Evolutionary conservation across 1,284 basidiomycete genomes (phyloP).

Genomic region (Malassezia slooffiae): DNA sequence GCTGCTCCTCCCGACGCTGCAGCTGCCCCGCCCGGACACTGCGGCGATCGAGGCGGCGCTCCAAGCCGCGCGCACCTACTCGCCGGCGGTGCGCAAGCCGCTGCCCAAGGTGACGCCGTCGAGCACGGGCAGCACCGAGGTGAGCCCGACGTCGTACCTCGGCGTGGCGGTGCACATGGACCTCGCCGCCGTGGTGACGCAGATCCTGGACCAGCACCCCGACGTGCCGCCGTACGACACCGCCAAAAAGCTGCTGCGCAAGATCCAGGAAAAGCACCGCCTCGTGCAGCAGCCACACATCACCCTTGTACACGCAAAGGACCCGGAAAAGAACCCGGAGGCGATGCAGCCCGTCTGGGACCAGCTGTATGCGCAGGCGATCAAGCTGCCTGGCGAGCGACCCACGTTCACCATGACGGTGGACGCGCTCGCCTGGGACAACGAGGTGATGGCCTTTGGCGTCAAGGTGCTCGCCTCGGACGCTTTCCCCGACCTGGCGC

Average conservation of each 20-base stretch:
- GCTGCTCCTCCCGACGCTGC: conserved; percentile 12
- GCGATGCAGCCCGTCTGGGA: conserved; percentile 42
- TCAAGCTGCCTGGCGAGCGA: conserved; percentile 22
- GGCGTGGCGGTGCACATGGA: conserved; percentile 29
- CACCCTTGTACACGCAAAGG: conserved; percentile 62
- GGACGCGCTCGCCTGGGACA: conserved; percentile 50
- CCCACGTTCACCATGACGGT: conserved; percentile 56
- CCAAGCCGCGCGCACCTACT: background rate
- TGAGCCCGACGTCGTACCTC: conserved; percentile 23
- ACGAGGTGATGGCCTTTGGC: conserved; percentile 50
- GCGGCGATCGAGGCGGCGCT: conserved; percentile 15
- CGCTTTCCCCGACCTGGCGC: conserved; percentile 2
- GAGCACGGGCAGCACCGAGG: conserved; percentile 6
- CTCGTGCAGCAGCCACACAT: conserved; percentile 63
- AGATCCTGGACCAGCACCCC: conserved; percentile 10
- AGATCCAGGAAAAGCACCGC: conserved; percentile 48
- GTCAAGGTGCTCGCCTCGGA: conserved; percentile 57
- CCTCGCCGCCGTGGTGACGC: background rate
- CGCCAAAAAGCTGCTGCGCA: conserved; percentile 11
- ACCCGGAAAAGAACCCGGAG: conserved; percentile 1
- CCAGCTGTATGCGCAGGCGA: conserved; percentile 18
- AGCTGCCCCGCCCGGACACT: conserved; percentile 12
- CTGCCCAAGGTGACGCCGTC: conserved; percentile 12
- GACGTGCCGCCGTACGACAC: background rate
- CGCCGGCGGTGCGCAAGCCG: conserved; percentile 5